A percentile compares a stretch with the other conserved stretches of the same genome.
Conservation (phyloP, 2,329 filamentous ascomycete species). For the Ophiocordyceps camponoti-saundersi region DNA sequence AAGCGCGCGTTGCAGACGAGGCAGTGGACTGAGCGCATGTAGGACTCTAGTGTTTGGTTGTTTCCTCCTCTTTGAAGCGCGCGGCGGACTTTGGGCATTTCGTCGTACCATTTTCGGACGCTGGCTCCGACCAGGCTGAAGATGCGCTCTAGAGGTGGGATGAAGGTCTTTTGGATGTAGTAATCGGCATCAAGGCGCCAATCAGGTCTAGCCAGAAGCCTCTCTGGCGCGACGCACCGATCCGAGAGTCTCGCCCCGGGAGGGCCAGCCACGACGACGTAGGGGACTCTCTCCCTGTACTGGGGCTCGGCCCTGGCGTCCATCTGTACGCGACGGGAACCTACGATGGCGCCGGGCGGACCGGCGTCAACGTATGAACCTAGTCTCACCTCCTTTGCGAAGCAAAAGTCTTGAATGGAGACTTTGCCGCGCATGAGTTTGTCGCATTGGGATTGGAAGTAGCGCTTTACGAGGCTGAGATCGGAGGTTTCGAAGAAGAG, state of each 20-base stretch:
- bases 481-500: conserved; percentile 82
- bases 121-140: conserved; percentile 93
- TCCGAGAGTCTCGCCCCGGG: conserved; percentile 76
- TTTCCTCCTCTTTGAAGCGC: conserved; percentile 20
- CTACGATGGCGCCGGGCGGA: conserved; percentile 75
- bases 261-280: conserved; percentile 79
- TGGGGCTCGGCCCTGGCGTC: conserved; percentile 82
- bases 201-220: conserved; percentile 58
- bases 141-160: conserved; percentile 87
- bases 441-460: conserved; percentile 76
- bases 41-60: conserved; percentile 63
- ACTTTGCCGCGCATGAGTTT: conserved; percentile 86
- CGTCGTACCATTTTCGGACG: conserved; percentile 80
- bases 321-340: conserved; percentile 67
- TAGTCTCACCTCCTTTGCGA: conserved; percentile 79
- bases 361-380: conserved; percentile 69
- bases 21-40: conserved; percentile 69
- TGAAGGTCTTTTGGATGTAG: conserved; percentile 90
- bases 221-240: conserved; percentile 77
- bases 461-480: conserved; percentile 71
- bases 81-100: conserved; percentile 83
- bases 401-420: conserved; percentile 90
- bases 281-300: conserved; percentile 87
- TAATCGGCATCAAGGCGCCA: conserved; percentile 83
- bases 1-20: conserved; percentile 41